Percentiles rank a stretch among this genome's conserved stretches.
Evolutionary conservation across 306 rosid genomes (phyloP).

Genomic region (Cicer cuneatum): DNA sequence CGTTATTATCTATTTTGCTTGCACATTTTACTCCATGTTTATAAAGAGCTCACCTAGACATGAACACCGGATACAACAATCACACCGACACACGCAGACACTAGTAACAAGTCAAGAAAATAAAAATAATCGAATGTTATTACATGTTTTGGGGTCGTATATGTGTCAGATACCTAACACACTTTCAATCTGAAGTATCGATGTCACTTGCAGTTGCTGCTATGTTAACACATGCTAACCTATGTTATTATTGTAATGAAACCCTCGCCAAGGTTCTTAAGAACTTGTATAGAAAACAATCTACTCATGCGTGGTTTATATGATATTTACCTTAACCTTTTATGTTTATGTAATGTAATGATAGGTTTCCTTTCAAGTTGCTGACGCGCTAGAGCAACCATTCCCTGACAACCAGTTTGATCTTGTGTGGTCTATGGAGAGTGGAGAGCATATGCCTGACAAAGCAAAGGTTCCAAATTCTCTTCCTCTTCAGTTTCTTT

Average conservation of each 20-base stretch:
- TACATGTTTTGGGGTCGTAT: not conserved
- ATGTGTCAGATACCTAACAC: not conserved
- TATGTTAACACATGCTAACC: no score
- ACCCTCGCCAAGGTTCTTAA: not conserved
- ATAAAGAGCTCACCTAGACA: no score
- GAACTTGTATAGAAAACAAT: not conserved
- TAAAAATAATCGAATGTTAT: not conserved
- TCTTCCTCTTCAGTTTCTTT: constrained; percentile 14
- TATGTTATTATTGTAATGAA: not conserved
- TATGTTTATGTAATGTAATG: constrained; percentile 7
- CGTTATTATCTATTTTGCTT: not conserved
- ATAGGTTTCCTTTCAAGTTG: constrained; percentile 83
- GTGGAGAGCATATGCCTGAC: constrained; percentile 99
- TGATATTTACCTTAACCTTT: not conserved
- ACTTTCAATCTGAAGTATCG: not conserved
- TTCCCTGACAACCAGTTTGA: constrained; percentile 78
- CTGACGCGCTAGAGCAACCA: constrained; percentile 87
- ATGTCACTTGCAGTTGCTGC: not conserved
- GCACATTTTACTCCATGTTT: not conserved
- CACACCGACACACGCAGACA: not conserved
- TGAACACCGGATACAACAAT: not conserved
- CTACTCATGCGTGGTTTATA: not conserved
- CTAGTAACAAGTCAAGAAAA: no score
- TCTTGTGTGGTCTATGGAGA: constrained; percentile 97
- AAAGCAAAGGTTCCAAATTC: constrained; percentile 67